Conservation (phyloP, 1,139 yeast genomes). For the Yamadazyma spencermartinsiae region DNA sequence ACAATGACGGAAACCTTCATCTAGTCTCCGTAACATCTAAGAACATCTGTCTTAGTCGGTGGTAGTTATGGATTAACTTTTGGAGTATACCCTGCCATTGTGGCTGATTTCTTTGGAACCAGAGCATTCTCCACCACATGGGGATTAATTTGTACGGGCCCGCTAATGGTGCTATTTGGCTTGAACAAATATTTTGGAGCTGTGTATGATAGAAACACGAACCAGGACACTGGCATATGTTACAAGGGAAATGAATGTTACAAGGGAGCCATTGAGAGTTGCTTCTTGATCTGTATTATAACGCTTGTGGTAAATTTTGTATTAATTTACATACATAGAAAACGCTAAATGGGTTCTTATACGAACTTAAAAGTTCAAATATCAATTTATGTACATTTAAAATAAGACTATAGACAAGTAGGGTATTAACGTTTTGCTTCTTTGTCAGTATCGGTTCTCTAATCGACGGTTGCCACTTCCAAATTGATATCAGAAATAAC, state of each 20-base stretch:
- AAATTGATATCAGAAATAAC: slow-evolving; percentile 53
- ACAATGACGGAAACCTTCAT: slow-evolving; percentile 27
- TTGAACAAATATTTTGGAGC: slow-evolving; percentile 43
- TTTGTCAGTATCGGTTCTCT: slow-evolving; percentile 6
- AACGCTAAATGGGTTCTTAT: not conserved
- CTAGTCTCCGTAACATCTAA: slow-evolving; percentile 33
- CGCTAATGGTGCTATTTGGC: slow-evolving; percentile 32
- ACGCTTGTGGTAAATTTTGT: slow-evolving; percentile 22
- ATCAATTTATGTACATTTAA: not conserved
- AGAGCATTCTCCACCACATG: slow-evolving; percentile 43
- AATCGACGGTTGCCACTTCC: slow-evolving; percentile 52
- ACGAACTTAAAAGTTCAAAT: slow-evolving; percentile 1
- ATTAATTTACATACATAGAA: slow-evolving; percentile 27
- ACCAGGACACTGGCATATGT: slow-evolving; percentile 33
- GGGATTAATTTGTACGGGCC: slow-evolving; percentile 49
- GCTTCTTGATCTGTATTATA: slow-evolving; percentile 27
- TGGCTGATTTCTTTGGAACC: slow-evolving; percentile 48
- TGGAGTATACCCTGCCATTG: slow-evolving; percentile 49
- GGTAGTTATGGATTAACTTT: slow-evolving; percentile 41
- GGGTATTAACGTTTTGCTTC: slow-evolving; percentile 2
- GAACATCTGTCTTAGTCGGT: slow-evolving; percentile 38
- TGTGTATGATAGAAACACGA: slow-evolving; percentile 38
- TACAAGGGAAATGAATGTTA: slow-evolving; percentile 40
- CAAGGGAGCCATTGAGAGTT: slow-evolving; percentile 32
- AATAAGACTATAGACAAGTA: slow-evolving; percentile 5